Evolutionary conservation across 805 yeast species (phyloP), one percentile per base, ranked within the genome.

Genomic region (Jamesozyma gamospora): DNA sequence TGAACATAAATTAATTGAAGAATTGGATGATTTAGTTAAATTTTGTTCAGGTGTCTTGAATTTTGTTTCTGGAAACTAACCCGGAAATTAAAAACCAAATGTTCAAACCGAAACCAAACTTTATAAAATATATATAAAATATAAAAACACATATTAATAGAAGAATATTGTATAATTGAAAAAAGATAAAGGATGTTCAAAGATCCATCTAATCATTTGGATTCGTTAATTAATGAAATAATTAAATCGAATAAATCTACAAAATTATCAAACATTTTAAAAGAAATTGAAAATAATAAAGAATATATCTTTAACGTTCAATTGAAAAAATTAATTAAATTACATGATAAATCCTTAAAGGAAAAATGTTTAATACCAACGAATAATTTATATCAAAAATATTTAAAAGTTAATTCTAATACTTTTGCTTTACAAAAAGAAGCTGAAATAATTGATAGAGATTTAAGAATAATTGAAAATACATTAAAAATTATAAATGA

Each of bases 31-130:
- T 25, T 60, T 83, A 43, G 74, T 75, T 30, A 82, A 86, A 56
- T 85, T 77, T 60, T 84, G 95, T 59, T 71, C 92, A 1, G 88
- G 94, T 42, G 86, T 87, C 14, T 63, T 82, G 26, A 71, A 69
- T 46, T 77, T 83, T 51, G 66, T 85, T 32, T 53, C 68, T 14
- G 49, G 50, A 14, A 42, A 48, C 13, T 57, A 46, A 34, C n/a
- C 29, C 11, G 24, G 5, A 21, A 27, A 27, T 7, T 17, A 12
- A 24, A 24, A 21, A 21, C 8, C 32, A 9, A 16, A 8, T 8
- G 7, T 16, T n/a, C n/a, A n/a, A n/a, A n/a, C n/a, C n/a, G n/a
- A n/a, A n/a, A n/a, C n/a, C n/a, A n/a, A n/a, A n/a, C n/a, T n/a
- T n/a, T n/a, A n/a, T n/a, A n/a, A n/a, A n/a, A n/a, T n/a, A n/a